A percentile compares a stretch with the other conserved stretches of the same genome.
phyloP scores from a whole-genome alignment of 352 stramenopile genomes.

The Phytophthora meadii region DNA sequence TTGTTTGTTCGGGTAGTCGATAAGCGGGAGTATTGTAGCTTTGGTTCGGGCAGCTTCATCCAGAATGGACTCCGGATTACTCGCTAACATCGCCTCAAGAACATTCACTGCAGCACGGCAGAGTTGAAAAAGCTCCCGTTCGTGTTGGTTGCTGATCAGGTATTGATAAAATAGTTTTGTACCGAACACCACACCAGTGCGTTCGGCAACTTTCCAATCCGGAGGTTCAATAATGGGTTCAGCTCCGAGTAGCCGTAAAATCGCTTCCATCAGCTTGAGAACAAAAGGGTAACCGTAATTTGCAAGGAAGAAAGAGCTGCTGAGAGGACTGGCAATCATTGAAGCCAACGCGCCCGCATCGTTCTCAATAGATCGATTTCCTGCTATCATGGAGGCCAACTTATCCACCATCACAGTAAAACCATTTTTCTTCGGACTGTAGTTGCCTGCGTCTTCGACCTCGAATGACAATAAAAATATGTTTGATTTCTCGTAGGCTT shows the following conservation, averaged over 20 bases:
- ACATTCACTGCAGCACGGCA: slow-evolving; percentile 13
- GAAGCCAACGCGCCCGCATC: slow-evolving; percentile 19
- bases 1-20: slow-evolving; percentile 28
- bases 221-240: background rate
- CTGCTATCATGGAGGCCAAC: slow-evolving; percentile 17
- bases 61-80: slow-evolving; percentile 17
- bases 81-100: slow-evolving; percentile 18
- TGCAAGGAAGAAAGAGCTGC: slow-evolving; percentile 11
- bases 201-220: background rate
- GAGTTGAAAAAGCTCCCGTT: slow-evolving; percentile 25
- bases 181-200: slow-evolving; percentile 7
- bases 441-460: slow-evolving; percentile 17
- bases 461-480: slow-evolving; percentile 26
- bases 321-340: slow-evolving; percentile 15
- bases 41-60: slow-evolving; percentile 30
- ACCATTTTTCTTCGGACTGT: slow-evolving; percentile 18
- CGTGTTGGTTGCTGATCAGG: slow-evolving; percentile 6
- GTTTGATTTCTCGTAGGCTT: slow-evolving; percentile 29
- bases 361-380: slow-evolving; percentile 18
- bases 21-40: slow-evolving; percentile 23
- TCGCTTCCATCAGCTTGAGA: slow-evolving; percentile 25
- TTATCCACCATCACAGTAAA: slow-evolving; percentile 28
- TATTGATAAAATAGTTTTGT: slow-evolving; percentile 19
- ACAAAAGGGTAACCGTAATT: slow-evolving; percentile 31
- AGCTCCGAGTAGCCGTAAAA: slow-evolving; percentile 8